Conservation (phyloP, 1,284 basidiomycete genomes). For the Ganoderma sp. region DNA sequence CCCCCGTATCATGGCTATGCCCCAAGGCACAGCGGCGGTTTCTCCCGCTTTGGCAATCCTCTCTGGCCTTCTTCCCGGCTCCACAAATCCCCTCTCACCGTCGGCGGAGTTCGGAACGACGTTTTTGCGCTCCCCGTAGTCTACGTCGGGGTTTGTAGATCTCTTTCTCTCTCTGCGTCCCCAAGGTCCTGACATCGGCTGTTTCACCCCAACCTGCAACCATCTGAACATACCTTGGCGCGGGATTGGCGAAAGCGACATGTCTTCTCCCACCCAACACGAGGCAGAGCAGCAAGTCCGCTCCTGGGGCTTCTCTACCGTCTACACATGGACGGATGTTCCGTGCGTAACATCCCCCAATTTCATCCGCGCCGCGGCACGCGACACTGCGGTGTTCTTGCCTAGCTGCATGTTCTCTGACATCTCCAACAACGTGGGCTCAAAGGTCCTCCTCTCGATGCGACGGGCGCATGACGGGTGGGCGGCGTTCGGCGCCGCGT, state of each 20-base stretch:
- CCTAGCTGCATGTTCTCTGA: neutral
- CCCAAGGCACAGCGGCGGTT: neutral
- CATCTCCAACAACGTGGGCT: neutral
- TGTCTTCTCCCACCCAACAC: conserved; percentile 19
- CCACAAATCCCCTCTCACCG: neutral
- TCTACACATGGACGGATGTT: conserved; percentile 43
- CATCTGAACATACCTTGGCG: neutral
- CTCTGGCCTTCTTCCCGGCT: neutral
- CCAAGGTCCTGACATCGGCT: conserved; percentile 1
- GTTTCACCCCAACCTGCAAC: neutral
- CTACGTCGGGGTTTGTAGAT: neutral
- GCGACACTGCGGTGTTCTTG: neutral
- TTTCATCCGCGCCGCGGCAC: neutral
- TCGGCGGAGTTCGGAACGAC: neutral
- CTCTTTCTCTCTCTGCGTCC: neutral
- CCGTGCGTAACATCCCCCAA: conserved; percentile 36
- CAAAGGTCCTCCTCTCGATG: neutral
- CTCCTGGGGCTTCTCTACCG: conserved; percentile 41
- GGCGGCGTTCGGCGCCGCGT: neutral
- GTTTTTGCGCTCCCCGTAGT: neutral
- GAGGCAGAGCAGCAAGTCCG: conserved; percentile 38
- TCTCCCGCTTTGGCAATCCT: neutral
- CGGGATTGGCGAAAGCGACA: neutral
- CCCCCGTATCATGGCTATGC: neutral
- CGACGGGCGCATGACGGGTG: neutral